Conservation (phyloP, 306 rosid genomes). For the Prunus mume region DNA sequence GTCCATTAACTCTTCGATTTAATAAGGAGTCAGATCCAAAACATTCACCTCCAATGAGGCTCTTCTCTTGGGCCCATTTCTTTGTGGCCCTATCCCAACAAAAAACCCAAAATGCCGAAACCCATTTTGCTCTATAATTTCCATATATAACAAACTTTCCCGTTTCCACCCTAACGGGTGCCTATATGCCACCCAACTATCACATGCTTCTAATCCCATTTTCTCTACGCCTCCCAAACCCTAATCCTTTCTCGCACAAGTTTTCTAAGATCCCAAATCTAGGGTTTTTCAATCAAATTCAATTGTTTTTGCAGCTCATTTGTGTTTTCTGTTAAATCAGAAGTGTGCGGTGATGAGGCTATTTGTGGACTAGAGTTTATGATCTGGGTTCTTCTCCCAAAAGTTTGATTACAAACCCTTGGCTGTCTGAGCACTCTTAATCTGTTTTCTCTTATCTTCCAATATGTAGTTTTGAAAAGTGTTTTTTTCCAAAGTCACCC, state of each 20-base stretch:
- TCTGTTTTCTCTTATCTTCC: background rate
- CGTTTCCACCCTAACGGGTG: background rate
- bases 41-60: too few species aligned
- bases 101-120: background rate
- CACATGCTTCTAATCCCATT: background rate
- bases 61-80: background rate
- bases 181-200: background rate
- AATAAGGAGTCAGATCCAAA: too few species aligned
- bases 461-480: background rate
- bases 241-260: fast-evolving
- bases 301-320: fast-evolving
- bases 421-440: conserved; percentile 91
- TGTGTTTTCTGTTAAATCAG: background rate
- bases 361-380: conserved; percentile 91
- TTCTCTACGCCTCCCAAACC: background rate
- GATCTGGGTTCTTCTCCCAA: conserved; percentile 62
- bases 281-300: background rate
- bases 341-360: conserved; percentile 67
- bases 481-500: background rate
- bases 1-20: background rate
- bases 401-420: conserved; percentile 77
- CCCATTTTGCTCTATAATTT: background rate
- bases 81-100: too few species aligned
- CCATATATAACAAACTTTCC: background rate
- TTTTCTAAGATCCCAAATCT: background rate